Evolutionary conservation across 139 green algal species (phyloP), one percentile per base, ranked within the genome.

Genomic region (Volvox reticuliferus): DNA sequence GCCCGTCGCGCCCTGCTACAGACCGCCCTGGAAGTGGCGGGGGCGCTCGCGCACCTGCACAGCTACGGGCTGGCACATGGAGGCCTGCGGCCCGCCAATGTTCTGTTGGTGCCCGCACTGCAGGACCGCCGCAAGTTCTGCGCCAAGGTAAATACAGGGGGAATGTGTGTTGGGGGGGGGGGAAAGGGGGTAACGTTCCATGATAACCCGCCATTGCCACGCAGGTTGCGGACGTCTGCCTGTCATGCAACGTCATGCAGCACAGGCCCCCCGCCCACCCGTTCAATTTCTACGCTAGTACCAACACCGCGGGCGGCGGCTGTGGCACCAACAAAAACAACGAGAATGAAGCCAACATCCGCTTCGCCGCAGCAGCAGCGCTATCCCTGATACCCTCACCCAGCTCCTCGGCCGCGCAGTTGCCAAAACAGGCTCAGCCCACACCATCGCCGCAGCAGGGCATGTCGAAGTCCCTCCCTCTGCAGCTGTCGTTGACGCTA

Each of bases 1-100:
- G 85, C 85, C 16, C 85, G 85, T 50, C 85, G 85, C n/a, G 85
- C 85, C n/a, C 85, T 89, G 68, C 85, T 89, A 28, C 71, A 28
- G 13, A 89, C 85, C 17, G 85, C 85, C 0, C 2, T 73, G 44
- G 85, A 89, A 50, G 44, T 89, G 44, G 85, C 69, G 18, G 28
- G n/a, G 21, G 85, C 69, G n/a, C 85, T 89, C 68, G 69, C 28
- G 44, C 44, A 55, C 35, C 85, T 89, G 26, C 85, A 89, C 71
- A 6, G 37, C 28, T 62, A 35, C 69, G 71, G 71, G 24, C 44
- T 82, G 44, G 44, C n/a, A 17, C 85, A 89, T 68, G 85, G 85
- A 12, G 69, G 32, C 20, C 44, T 89, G 28, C 28, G 44, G n/a
- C 85, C 85, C 2, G 17, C 14, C 85, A 89, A 89, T n/a, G 69